These are phyloP conservation scores for Penicillium macrosclerotiorum DNA, from an alignment of 495 filamentous ascomycete genomes.

Conservation along the genomic window DNA sequence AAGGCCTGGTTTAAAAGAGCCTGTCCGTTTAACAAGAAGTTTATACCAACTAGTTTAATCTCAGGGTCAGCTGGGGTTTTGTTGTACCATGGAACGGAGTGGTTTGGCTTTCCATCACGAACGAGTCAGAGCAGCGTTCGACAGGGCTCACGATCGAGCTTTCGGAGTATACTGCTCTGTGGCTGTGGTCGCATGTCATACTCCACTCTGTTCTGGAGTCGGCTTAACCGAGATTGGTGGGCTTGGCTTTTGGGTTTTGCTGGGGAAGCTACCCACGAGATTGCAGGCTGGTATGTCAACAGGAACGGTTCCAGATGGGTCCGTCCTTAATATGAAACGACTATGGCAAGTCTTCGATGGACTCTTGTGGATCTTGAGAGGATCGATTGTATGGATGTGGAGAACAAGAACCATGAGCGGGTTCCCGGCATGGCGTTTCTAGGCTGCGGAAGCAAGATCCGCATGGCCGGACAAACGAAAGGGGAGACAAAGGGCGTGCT, in stretches of 20 bases:
- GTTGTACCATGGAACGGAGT: conserved; percentile 10
- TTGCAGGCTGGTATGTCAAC: not conserved
- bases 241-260: too few relatives aligned
- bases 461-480: conserved; percentile 4
- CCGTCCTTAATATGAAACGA: conserved; percentile 16
- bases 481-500: too few relatives aligned
- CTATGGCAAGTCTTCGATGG: not conserved
- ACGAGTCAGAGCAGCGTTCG: conserved; percentile 1
- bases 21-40: not conserved
- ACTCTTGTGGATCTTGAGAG: too few relatives aligned
- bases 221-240: conserved; percentile 3
- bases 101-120: not conserved
- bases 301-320: not conserved
- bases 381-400: conserved; percentile 2
- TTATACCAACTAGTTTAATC: not conserved
- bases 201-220: not conserved
- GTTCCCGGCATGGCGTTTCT: not conserved
- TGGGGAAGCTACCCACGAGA: not conserved
- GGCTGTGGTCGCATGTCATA: too few relatives aligned
- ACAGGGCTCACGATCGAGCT: conserved; percentile 4
- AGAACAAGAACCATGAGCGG: conserved; percentile 4
- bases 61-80: not conserved
- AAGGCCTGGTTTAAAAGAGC: not conserved
- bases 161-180: too few relatives aligned
- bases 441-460: conserved; percentile 1